Percentiles rank a stretch among this genome's conserved stretches.
phyloP scores from a whole-genome alignment of 257 asterid genomes.

The Nicotiana knightiana region DNA sequence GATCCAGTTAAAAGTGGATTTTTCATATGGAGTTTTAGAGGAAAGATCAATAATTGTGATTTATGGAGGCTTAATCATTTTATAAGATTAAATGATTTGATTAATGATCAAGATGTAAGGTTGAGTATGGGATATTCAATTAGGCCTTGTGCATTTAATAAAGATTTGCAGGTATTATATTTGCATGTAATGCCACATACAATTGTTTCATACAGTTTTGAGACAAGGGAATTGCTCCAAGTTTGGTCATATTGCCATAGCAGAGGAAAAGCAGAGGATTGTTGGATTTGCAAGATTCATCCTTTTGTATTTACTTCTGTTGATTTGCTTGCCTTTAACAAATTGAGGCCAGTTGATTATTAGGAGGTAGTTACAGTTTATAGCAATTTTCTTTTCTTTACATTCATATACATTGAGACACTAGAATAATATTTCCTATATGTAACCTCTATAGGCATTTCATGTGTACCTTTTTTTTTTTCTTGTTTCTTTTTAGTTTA shows the following conservation, averaged over 20 bases:
- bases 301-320: constrained; percentile 14
- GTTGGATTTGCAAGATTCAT: background rate
- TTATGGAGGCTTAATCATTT: constrained; percentile 12
- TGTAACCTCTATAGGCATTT: background rate
- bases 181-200: constrained; percentile 8
- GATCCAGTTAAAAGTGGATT: background rate
- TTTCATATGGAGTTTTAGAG: constrained; percentile 6
- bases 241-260: background rate
- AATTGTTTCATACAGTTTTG: constrained; percentile 21
- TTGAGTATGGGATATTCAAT: background rate
- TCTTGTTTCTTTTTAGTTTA: background rate
- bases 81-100: background rate
- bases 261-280: background rate
- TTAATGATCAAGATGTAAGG: background rate
- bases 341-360: background rate
- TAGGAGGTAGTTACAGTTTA: background rate
- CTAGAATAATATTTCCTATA: background rate
- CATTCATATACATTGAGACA: background rate
- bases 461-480: background rate
- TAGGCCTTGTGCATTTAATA: constrained; percentile 21
- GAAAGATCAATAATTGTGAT: background rate
- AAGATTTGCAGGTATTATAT: constrained; percentile 19
- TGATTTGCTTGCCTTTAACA: background rate
- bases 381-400: background rate
- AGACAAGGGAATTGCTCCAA: constrained; percentile 8